Percentiles rank a stretch among this genome's conserved stretches.
phyloP scores from a whole-genome alignment of 2,329 filamentous ascomycete species.

The Diplodia seriata region DNA sequence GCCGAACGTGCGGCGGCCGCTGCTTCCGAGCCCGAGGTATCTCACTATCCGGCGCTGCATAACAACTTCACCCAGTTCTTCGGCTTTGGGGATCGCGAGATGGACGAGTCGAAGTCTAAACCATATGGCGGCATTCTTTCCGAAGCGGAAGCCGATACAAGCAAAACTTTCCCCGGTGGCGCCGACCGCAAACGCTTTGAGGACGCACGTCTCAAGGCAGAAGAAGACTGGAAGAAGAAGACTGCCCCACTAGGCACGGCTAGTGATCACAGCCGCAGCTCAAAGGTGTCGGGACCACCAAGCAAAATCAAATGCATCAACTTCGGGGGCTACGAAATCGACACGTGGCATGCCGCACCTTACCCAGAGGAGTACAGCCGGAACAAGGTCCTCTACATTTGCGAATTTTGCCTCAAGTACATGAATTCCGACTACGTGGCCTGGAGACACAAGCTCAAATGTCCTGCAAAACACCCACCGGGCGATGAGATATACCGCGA shows the following conservation, averaged over 20 bases:
- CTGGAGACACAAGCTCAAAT: conserved; percentile 95
- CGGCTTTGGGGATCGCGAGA: conserved; percentile 86
- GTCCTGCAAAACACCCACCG: conserved; percentile 92
- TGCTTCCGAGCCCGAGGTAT: conserved; percentile 50
- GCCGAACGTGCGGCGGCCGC: conserved; percentile 45
- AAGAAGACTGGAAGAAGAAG: conserved; percentile 85
- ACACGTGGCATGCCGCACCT: conserved; percentile 98
- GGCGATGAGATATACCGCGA: conserved; percentile 98
- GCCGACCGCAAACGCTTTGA: conserved; percentile 88
- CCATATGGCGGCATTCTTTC: conserved; percentile 93
- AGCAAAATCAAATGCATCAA: conserved; percentile 99
- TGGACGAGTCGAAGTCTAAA: conserved; percentile 87
- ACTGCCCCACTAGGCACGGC: conserved; percentile 67
- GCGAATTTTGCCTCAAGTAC: conserved; percentile 98
- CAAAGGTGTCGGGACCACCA: conserved; percentile 81
- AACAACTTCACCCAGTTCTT: conserved; percentile 79
- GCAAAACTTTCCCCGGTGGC: conserved; percentile 80
- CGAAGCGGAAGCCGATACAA: conserved; percentile 88
- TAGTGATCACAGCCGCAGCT: conserved; percentile 69
- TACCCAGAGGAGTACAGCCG: conserved; percentile 98
- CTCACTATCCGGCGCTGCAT: conserved; percentile 67
- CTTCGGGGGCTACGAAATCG: conserved; percentile 96
- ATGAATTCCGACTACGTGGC: conserved; percentile 99
- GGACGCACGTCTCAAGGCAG: conserved; percentile 85
- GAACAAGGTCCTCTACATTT: conserved; percentile 96